phyloP scores from a whole-genome alignment of 2,329 filamentous ascomycete species.

The Cytospora schulzeri region DNA sequence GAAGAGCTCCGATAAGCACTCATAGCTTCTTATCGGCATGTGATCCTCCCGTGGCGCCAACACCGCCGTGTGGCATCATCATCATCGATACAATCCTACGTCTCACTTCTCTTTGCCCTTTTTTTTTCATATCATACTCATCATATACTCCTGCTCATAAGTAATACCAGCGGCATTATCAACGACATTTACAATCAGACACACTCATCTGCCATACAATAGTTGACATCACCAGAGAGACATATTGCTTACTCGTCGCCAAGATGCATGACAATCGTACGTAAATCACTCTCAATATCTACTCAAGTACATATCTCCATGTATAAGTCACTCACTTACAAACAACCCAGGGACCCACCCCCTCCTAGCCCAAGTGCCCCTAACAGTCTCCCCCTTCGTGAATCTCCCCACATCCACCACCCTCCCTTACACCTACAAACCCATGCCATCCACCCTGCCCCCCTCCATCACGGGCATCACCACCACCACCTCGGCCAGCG shows the following conservation, averaged over 20 bases:
- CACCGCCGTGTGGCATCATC: neutral
- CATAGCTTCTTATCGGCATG: constrained; percentile 10
- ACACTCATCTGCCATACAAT: neutral
- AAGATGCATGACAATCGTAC: constrained; percentile 45
- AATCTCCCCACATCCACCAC: constrained; percentile 87
- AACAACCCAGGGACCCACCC: constrained; percentile 69
- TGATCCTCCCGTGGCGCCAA: constrained; percentile 1
- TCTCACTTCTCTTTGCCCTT: neutral
- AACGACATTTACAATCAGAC: neutral
- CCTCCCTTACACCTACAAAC: constrained; percentile 92
- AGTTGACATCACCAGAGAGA: neutral
- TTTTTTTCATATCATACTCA: neutral
- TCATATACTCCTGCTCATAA: neutral
- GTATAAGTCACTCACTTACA: neutral
- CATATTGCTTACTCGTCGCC: neutral
- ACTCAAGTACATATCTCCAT: neutral
- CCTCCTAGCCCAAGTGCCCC: constrained; percentile 85
- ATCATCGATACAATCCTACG: neutral
- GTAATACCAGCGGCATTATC: neutral
- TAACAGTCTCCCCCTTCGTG: constrained; percentile 94
- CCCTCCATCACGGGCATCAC: constrained; percentile 63
- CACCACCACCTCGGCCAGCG: constrained; percentile 40
- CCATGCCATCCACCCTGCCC: constrained; percentile 83
- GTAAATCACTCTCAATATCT: constrained; percentile 17
- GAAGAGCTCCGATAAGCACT: constrained; percentile 13